These are phyloP conservation scores for Claviceps digitariae DNA, from an alignment of 2,329 filamentous ascomycete species.

Conservation along the genomic window DNA sequence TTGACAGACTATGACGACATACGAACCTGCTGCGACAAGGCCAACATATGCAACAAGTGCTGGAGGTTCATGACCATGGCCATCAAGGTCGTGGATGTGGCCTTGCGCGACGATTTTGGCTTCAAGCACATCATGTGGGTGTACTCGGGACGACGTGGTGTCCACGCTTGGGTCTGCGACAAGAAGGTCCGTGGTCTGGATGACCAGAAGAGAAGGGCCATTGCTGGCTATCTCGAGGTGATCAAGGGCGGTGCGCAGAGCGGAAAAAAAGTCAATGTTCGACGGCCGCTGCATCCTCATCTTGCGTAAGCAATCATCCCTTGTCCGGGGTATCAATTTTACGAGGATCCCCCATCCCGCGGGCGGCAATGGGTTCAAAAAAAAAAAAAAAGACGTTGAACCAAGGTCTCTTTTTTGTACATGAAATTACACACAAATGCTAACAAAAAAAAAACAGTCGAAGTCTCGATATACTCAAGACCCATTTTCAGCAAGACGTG, in stretches of 20 bases:
- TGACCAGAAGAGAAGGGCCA: constrained; percentile 70
- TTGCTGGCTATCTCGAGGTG: constrained; percentile 82
- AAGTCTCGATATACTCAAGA: constrained; percentile 71
- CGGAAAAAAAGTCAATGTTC: constrained; percentile 74
- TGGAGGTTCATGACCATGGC: constrained; percentile 98
- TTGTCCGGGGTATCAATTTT: not conserved
- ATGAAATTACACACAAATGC: not conserved
- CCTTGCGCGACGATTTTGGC: constrained; percentile 85
- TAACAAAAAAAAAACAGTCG: constrained; percentile 35
- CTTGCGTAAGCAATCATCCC: constrained; percentile 42
- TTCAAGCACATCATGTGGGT: constrained; percentile 98
- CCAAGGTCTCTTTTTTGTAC: not conserved
- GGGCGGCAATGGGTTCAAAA: no score
- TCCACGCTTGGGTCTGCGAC: constrained; percentile 97
- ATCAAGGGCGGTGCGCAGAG: constrained; percentile 76
- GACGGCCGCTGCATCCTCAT: constrained; percentile 81
- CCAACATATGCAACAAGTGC: constrained; percentile 86
- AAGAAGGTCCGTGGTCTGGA: constrained; percentile 72
- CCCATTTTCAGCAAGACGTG: constrained; percentile 73
- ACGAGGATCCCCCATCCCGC: no score
- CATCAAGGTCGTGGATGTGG: constrained; percentile 81
- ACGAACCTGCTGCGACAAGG: constrained; percentile 84
- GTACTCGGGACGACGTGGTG: constrained; percentile 91
- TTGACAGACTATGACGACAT: constrained; percentile 98
- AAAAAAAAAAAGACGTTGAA: not conserved